Conservation (phyloP, 345 rosid species). For the Camelina laxa region DNA sequence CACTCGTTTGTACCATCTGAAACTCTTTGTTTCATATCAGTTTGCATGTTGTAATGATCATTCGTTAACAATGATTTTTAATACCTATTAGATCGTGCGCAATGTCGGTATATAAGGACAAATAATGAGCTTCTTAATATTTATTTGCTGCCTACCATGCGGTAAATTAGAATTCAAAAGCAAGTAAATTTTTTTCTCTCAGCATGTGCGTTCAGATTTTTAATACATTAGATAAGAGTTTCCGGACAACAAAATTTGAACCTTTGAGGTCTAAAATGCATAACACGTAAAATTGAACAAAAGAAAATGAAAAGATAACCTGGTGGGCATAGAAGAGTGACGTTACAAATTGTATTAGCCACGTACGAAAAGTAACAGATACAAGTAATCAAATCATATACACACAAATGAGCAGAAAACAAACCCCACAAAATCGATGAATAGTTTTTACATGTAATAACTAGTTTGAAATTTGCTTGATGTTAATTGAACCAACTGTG, state of each 20-base stretch:
- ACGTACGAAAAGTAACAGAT: not conserved
- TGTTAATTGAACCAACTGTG: constrained; percentile 4
- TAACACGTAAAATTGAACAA: too few relatives aligned
- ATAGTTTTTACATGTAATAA: constrained; percentile 20
- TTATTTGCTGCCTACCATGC: constrained; percentile 2
- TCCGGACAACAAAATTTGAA: not conserved
- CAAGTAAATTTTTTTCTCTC: not conserved
- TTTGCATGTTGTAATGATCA: constrained; percentile 9
- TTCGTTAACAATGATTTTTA: not conserved
- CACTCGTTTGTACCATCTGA: constrained; percentile 2
- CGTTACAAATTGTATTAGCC: constrained; percentile 26
- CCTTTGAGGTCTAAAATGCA: not conserved
- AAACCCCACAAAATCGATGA: constrained; percentile 32
- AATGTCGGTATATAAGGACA: too few relatives aligned
- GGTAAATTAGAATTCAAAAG: not conserved
- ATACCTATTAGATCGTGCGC: not conserved
- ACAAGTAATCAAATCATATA: constrained; percentile 38
- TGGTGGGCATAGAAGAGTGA: not conserved
- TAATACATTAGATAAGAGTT: not conserved
- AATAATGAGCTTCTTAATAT: constrained; percentile 3
- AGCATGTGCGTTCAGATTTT: not conserved
- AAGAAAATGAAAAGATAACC: not conserved
- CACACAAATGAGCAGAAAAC: constrained; percentile 20
- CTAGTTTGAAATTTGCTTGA: not conserved
- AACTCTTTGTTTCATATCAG: constrained; percentile 24